These are phyloP conservation scores for Alectoria sarmentosa DNA, from an alignment of 495 filamentous ascomycete genomes.

Conservation along the genomic window DNA sequence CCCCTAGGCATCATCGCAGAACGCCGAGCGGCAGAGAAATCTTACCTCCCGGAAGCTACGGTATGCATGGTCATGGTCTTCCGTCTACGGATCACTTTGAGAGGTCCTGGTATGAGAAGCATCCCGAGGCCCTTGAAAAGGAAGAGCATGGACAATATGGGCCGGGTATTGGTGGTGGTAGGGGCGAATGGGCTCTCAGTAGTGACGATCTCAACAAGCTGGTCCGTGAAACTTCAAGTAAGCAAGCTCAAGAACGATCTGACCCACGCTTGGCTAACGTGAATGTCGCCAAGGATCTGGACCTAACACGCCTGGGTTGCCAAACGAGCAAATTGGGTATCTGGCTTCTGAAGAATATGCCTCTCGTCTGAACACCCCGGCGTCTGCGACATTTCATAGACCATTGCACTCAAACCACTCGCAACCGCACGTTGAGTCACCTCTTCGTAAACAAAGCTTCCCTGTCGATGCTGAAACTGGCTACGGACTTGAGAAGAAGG, in stretches of 20 bases:
- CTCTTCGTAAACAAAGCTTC: conserved; percentile 48
- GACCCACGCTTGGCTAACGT: neutral
- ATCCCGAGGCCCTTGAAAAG: conserved; percentile 67
- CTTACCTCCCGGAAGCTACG: conserved; percentile 73
- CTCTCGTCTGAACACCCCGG: conserved; percentile 60
- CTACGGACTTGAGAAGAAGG: conserved; percentile 25
- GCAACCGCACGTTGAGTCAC: conserved; percentile 49
- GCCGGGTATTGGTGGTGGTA: conserved; percentile 54
- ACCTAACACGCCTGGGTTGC: conserved; percentile 46
- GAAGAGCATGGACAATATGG: conserved; percentile 67
- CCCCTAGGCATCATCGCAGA: conserved; percentile 56
- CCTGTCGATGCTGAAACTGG: conserved; percentile 33
- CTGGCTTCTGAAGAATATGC: conserved; percentile 72
- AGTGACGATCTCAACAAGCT: conserved; percentile 89
- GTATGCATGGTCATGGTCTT: conserved; percentile 76
- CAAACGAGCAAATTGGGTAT: conserved; percentile 73
- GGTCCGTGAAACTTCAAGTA: conserved; percentile 61
- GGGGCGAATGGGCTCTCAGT: conserved; percentile 80
- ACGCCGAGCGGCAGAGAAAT: conserved; percentile 53
- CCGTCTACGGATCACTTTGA: conserved; percentile 65
- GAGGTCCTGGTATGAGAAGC: conserved; percentile 83
- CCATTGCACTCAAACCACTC: conserved; percentile 35
- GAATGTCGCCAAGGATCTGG: neutral
- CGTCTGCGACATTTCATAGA: conserved; percentile 35
- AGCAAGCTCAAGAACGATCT: conserved; percentile 16